Conservation (phyloP, 768 basidiomycete species). For the Lactarius sp. region DNA sequence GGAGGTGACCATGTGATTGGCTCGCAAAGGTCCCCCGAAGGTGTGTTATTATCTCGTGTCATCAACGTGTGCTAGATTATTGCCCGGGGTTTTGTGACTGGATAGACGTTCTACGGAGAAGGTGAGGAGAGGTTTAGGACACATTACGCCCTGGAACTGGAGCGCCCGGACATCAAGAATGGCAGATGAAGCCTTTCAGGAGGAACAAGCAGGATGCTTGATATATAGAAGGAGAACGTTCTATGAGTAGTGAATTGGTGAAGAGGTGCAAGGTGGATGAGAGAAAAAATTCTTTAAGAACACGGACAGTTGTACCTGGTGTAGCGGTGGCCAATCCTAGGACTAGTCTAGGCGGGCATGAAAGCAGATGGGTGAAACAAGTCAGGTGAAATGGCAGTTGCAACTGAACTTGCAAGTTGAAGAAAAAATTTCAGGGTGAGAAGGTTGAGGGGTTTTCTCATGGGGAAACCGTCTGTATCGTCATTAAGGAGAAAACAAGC, state of each 20-base stretch:
- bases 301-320: constrained; percentile 1
- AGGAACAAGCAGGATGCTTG: background rate
- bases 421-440: too few species aligned
- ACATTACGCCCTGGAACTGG: constrained; percentile 13
- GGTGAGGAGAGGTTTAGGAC: background rate
- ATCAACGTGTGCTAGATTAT: constrained; percentile 19
- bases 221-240: constrained; percentile 14
- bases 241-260: constrained; percentile 19
- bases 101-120: constrained; percentile 22
- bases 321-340: background rate
- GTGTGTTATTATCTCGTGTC: constrained; percentile 22
- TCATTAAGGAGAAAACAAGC: background rate
- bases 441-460: background rate
- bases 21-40: constrained; percentile 12
- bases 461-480: background rate
- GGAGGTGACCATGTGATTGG: constrained; percentile 14
- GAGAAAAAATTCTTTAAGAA: constrained; percentile 9
- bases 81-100: constrained; percentile 1
- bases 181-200: constrained; percentile 11
- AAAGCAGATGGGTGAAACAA: too few species aligned
- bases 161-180: constrained; percentile 19
- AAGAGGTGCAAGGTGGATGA: constrained; percentile 7
- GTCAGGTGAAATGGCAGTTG: too few species aligned
- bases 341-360: background rate
- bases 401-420: background rate